Percentiles rank a stretch among this genome's conserved stretches.
These are phyloP conservation scores for Pinguiococcus pyrenoidosus DNA, from an alignment of 108 stramenopile species.

Conservation along the genomic window DNA sequence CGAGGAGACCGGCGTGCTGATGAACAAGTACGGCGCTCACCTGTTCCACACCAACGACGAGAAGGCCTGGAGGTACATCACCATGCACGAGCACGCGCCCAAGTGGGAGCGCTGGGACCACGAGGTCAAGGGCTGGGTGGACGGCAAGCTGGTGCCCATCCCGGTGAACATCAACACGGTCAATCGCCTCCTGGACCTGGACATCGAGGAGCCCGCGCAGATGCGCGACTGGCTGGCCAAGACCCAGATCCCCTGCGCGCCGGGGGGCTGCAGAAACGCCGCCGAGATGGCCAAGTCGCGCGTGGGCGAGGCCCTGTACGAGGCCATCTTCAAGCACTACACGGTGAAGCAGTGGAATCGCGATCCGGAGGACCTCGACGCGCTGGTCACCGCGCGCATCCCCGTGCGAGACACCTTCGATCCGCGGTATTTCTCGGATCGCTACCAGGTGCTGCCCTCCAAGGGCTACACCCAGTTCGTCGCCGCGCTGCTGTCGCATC, in stretches of 20 bases:
- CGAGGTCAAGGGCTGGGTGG: slow-evolving; percentile 40
- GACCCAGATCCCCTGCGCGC: no score
- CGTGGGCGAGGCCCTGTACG: no score
- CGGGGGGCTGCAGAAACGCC: no score
- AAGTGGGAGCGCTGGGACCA: slow-evolving; percentile 61
- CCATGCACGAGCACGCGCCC: slow-evolving; percentile 40
- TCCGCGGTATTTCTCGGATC: slow-evolving; percentile 60
- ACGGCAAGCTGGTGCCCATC: slow-evolving; percentile 50
- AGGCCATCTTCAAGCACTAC: slow-evolving; percentile 59
- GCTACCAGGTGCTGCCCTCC: slow-evolving; percentile 54
- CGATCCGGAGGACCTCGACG: slow-evolving; percentile 50
- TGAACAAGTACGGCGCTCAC: slow-evolving; percentile 11
- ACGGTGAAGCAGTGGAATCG: slow-evolving; percentile 66
- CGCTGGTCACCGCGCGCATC: slow-evolving; percentile 53
- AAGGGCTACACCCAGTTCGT: slow-evolving; percentile 60
- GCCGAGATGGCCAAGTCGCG: no score
- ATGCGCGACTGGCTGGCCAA: no score
- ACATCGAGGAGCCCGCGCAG: slow-evolving; percentile 32
- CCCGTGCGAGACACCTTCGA: slow-evolving; percentile 55
- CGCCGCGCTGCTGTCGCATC: slow-evolving; percentile 30
- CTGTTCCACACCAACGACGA: slow-evolving; percentile 45
- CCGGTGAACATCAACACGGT: slow-evolving; percentile 70
- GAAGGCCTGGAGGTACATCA: slow-evolving; percentile 56
- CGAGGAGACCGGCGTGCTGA: slow-evolving; percentile 3
- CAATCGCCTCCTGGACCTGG: slow-evolving; percentile 50